Evolutionary conservation across 1,284 basidiomycete genomes (phyloP).

Genomic region (Ceratobasidium sp.): DNA sequence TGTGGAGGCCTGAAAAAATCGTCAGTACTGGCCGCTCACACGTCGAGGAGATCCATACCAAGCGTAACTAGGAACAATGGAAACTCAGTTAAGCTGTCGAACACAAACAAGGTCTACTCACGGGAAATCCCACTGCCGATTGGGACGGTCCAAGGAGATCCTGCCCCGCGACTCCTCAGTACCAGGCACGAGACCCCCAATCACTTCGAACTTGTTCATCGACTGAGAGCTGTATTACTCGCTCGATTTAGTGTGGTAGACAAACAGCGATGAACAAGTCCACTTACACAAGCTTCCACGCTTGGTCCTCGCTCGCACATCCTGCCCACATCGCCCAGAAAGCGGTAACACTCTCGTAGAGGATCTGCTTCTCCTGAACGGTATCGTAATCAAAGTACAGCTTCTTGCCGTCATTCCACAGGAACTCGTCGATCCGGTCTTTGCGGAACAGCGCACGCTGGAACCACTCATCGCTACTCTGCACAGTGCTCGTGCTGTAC

Average conservation of each 20-base stretch:
- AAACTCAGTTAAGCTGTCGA: slow-evolving; percentile 53
- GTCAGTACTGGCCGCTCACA: not conserved
- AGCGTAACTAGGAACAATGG: slow-evolving; percentile 45
- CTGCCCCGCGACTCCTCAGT: slow-evolving; percentile 96
- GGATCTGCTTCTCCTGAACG: slow-evolving; percentile 85
- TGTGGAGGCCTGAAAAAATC: slow-evolving; percentile 84
- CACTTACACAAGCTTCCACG: slow-evolving; percentile 88
- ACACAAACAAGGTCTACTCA: slow-evolving; percentile 58
- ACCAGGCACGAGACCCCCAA: slow-evolving; percentile 95
- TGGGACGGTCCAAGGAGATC: slow-evolving; percentile 95
- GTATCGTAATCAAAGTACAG: slow-evolving; percentile 98
- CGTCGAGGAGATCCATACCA: not conserved
- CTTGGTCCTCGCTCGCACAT: slow-evolving; percentile 94
- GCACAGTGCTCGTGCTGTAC: slow-evolving; percentile 70
- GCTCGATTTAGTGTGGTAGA: slow-evolving; percentile 45
- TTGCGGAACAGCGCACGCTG: slow-evolving; percentile 84
- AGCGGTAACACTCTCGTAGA: slow-evolving; percentile 95
- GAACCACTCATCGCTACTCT: slow-evolving; percentile 90
- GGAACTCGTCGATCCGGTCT: slow-evolving; percentile 90
- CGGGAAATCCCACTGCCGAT: slow-evolving; percentile 97
- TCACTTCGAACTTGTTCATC: slow-evolving; percentile 93
- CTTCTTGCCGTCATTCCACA: slow-evolving; percentile 96
- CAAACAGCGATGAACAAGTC: slow-evolving; percentile 41
- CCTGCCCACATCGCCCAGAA: slow-evolving; percentile 99
- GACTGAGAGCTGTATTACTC: slow-evolving; percentile 71